Evolutionary conservation across 1,284 basidiomycete species (phyloP).

Genomic region (Singerocomus inundabilis): DNA sequence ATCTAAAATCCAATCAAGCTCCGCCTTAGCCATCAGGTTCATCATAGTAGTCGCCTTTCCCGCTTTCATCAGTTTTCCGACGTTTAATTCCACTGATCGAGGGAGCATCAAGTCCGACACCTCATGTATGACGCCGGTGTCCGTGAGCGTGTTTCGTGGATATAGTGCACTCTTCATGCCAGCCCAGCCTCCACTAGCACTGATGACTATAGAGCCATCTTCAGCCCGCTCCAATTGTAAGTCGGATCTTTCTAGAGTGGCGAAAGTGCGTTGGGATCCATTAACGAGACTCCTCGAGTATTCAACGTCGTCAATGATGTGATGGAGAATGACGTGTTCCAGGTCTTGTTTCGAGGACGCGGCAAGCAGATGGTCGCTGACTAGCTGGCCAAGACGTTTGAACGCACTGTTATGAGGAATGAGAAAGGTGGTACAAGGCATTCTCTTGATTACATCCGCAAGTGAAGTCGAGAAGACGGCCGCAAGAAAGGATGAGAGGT

Average conservation of each 20-base stretch:
- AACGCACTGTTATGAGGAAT: conserved; percentile 91
- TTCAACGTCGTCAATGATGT: conserved; percentile 75
- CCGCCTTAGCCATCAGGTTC: conserved; percentile 78
- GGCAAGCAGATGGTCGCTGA: conserved; percentile 84
- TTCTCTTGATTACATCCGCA: conserved; percentile 65
- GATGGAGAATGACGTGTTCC: conserved; percentile 81
- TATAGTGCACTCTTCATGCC: conserved; percentile 60
- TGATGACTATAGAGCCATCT: conserved; percentile 52
- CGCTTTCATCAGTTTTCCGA: conserved; percentile 88
- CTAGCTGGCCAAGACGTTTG: conserved; percentile 77
- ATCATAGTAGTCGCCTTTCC: conserved; percentile 87
- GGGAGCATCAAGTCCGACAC: conserved; percentile 89
- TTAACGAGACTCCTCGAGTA: conserved; percentile 67
- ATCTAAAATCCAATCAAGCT: conserved; percentile 88
- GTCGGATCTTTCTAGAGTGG: conserved; percentile 74
- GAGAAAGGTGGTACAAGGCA: conserved; percentile 78
- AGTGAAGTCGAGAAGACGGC: conserved; percentile 84
- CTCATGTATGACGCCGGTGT: conserved; percentile 91
- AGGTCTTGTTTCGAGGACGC: conserved; percentile 76
- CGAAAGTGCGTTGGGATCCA: conserved; percentile 66
- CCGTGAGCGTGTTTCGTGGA: conserved; percentile 70
- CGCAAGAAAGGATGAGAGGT: conserved; percentile 88
- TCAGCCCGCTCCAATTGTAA: conserved; percentile 53
- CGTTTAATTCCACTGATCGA: conserved; percentile 79
- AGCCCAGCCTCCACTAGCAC: conserved; percentile 73